These are phyloP conservation scores for Eucalyptus sideroxylon DNA, from an alignment of 345 rosid species.

Conservation along the genomic window DNA sequence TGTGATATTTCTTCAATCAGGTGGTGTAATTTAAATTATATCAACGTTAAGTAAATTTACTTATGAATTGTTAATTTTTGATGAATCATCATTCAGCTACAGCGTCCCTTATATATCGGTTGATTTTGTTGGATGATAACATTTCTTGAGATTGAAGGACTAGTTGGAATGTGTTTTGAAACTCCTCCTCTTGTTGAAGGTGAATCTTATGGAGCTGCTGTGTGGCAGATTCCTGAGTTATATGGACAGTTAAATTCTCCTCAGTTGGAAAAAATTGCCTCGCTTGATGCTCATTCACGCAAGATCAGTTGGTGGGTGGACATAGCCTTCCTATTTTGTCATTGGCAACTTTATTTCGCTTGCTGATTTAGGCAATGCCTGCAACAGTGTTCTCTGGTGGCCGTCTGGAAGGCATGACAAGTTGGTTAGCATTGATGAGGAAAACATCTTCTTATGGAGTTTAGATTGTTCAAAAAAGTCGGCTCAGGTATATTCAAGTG, in stretches of 20 bases:
- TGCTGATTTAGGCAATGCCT: background rate
- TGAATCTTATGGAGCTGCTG: constrained; percentile 80
- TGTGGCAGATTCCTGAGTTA: constrained; percentile 96
- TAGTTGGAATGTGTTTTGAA: background rate
- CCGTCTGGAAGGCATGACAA: constrained; percentile 83
- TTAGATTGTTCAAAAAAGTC: constrained; percentile 63
- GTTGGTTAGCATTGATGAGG: constrained; percentile 80
- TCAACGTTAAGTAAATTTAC: background rate
- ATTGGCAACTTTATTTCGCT: background rate
- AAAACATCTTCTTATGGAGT: constrained; percentile 61
- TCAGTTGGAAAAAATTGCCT: constrained; percentile 68
- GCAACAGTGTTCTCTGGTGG: constrained; percentile 68
- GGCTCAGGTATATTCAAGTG: constrained; percentile 43
- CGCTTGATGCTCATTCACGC: constrained; percentile 72
- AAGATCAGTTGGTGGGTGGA: constrained; percentile 80
- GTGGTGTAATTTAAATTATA: background rate
- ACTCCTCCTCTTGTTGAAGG: constrained; percentile 20
- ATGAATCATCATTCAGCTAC: background rate
- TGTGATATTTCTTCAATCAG: background rate
- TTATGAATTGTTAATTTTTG: background rate
- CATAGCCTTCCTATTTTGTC: background rate
- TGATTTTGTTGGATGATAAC: background rate
- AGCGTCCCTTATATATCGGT: background rate
- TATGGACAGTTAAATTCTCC: constrained; percentile 82
- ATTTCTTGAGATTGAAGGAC: background rate